A percentile compares a stretch with the other conserved stretches of the same genome.
Evolutionary conservation across 352 stramenopile species (phyloP).

Genomic region (Globisporangium okanoganense): DNA sequence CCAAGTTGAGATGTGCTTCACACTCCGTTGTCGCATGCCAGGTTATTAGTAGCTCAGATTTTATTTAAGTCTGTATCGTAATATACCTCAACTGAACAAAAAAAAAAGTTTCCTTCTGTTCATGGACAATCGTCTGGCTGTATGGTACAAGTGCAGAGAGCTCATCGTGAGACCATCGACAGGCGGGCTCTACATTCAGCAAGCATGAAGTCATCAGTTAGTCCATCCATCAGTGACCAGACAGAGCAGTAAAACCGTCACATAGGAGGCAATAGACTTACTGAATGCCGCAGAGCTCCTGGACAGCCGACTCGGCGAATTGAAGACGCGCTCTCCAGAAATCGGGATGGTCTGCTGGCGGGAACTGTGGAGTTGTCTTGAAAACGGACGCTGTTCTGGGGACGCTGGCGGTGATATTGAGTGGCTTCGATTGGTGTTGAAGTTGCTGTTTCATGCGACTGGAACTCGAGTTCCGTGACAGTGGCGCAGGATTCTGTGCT

Average conservation of each 20-base stretch:
- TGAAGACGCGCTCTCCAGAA: slow-evolving; percentile 16
- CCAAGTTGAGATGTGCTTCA: no score
- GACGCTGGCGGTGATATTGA: neutral
- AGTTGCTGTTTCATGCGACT: neutral
- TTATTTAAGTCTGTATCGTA: no score
- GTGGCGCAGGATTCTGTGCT: neutral
- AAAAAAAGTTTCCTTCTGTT: no score
- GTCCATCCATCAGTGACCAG: neutral
- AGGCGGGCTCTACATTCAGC: neutral
- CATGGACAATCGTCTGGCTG: no score
- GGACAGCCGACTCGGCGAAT: slow-evolving; percentile 2
- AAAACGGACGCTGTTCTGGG: neutral
- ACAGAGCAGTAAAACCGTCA: neutral
- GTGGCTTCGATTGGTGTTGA: neutral
- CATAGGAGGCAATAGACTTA: neutral
- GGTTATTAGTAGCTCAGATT: no score
- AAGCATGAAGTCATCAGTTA: neutral
- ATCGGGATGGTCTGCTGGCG: slow-evolving; percentile 5
- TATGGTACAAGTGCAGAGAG: slow-evolving; percentile 1
- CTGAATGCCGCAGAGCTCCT: slow-evolving; percentile 8
- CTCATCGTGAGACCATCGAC: slow-evolving; percentile 13
- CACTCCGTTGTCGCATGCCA: no score
- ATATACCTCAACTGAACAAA: no score
- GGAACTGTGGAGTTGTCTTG: neutral
- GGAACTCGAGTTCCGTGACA: neutral